Conservation (phyloP, 116 monocot genomes). For the Trichopus zeylanicus region DNA sequence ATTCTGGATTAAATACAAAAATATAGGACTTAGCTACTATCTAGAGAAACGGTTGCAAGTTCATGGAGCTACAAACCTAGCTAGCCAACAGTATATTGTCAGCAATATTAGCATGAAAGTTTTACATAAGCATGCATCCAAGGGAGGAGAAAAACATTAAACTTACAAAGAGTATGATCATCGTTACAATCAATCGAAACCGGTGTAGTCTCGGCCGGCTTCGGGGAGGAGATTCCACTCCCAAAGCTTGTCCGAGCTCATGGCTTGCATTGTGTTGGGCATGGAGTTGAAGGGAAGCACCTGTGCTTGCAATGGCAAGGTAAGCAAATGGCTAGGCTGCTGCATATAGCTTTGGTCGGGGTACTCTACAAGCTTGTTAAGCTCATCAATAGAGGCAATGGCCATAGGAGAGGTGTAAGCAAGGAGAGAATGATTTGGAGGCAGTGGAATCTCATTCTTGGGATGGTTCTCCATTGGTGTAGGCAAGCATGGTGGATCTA, state of each 20-base stretch:
- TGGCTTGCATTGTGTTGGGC: neutral
- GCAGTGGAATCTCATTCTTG: neutral
- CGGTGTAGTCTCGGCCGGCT: slow-evolving; percentile 3
- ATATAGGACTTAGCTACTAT: too few species aligned
- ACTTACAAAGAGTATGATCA: neutral
- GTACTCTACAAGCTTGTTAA: neutral
- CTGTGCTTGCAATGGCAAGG: slow-evolving; percentile 6
- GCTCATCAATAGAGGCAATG: neutral
- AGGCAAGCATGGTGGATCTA: slow-evolving; percentile 2
- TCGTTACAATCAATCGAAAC: slow-evolving; percentile 1
- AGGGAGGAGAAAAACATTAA: neutral
- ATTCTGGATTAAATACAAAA: too few species aligned
- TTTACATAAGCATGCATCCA: too few species aligned
- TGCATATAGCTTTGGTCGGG: neutral
- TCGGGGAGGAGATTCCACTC: slow-evolving; percentile 9
- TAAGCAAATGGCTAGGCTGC: neutral
- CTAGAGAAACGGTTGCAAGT: too few species aligned
- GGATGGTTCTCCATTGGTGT: neutral
- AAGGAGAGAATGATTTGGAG: neutral
- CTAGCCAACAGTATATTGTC: too few species aligned
- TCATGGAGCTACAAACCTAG: too few species aligned
- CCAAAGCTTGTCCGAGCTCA: slow-evolving; percentile 4
- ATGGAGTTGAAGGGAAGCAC: neutral
- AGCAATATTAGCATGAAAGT: too few species aligned
- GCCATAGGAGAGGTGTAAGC: neutral